A percentile compares a stretch with the other conserved stretches of the same genome.
phyloP scores from a whole-genome alignment of 495 filamentous ascomycete genomes.

The Penicillium nucicola region DNA sequence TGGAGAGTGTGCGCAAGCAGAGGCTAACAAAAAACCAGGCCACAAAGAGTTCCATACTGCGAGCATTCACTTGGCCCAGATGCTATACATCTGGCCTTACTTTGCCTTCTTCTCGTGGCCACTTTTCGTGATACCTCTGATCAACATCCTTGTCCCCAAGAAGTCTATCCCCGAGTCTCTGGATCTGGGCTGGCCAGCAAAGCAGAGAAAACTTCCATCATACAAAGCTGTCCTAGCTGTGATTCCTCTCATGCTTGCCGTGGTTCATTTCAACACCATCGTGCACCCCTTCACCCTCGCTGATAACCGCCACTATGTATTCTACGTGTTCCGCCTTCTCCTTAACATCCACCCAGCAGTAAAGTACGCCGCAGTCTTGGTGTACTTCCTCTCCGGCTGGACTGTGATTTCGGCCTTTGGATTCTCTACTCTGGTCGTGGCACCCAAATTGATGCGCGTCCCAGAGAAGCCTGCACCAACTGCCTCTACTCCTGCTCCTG shows the following conservation, averaged over 20 bases:
- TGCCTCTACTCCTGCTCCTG: background rate
- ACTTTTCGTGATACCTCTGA: constrained; percentile 56
- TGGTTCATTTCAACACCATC: constrained; percentile 81
- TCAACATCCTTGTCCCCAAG: constrained; percentile 38
- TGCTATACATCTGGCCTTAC: constrained; percentile 93
- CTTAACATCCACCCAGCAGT: constrained; percentile 59
- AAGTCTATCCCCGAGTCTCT: constrained; percentile 34
- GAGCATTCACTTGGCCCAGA: constrained; percentile 83
- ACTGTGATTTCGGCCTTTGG: constrained; percentile 55
- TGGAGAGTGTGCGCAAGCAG: background rate
- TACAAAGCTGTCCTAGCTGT: constrained; percentile 32
- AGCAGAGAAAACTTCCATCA: constrained; percentile 36
- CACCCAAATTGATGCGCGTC: constrained; percentile 25
- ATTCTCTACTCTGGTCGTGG: constrained; percentile 22
- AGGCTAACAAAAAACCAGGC: constrained; percentile 41
- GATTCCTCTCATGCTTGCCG: constrained; percentile 46
- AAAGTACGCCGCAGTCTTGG: constrained; percentile 63
- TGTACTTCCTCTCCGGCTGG: constrained; percentile 64
- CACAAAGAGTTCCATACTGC: constrained; percentile 94
- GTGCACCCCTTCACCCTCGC: constrained; percentile 95
- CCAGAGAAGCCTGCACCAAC: constrained; percentile 12
- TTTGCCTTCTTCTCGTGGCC: constrained; percentile 86
- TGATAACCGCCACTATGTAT: constrained; percentile 95
- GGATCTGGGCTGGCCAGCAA: constrained; percentile 33
- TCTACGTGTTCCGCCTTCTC: constrained; percentile 89